Evolutionary conservation across 129 eudicot genomes (phyloP), one percentile per base, ranked within the genome.

Genomic region (Sambucus nigra): DNA sequence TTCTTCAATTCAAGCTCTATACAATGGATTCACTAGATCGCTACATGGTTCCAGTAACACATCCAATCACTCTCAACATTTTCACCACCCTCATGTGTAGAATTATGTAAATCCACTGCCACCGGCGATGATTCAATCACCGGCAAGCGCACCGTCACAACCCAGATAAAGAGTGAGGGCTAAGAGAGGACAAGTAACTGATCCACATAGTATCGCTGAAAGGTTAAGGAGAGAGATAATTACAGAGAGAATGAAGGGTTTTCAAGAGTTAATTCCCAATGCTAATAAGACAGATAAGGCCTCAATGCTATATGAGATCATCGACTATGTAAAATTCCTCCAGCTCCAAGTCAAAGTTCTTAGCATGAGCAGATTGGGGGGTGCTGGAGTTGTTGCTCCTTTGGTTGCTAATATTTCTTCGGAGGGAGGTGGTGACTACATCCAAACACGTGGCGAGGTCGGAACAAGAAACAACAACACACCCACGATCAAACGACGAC

Each of bases 311-410:
- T 95, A 89, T 67, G 95, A 89, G 71, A 85, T 89, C 62, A 75
- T 89, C 66, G 97, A 89, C 69, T 89, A 89, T 20, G 97, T 89
- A 38, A 89, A 89, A 71, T 89, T 89, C 74, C 65, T 89, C 44
- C 81, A 94, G 65, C 95, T 89, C 53, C 97, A 89, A 67, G 97
- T 89, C 67, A 89, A 89, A 95, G 97, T 89, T 47, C 76, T 89
- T 71, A 89, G 97, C 88, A 89, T 89, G 97, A 89, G 97, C 71
- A 76, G 97, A 74, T 81, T 89, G 41, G 97, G 97, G 28, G 95
- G 95, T 61, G 93, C 95, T 20, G 92, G 97, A 57, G 97, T 95
- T 24, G 97, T 84, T 47, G 97, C 95, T 19, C 97, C 84, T 58
- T 88, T 89, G 47, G 95, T 84, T 14, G 76, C 97, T 45, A 95